Percentiles rank a stretch among this genome's conserved stretches.
Evolutionary conservation across 495 filamentous ascomycete genomes (phyloP).

Genomic region (Tuber microsphaerosporum): DNA sequence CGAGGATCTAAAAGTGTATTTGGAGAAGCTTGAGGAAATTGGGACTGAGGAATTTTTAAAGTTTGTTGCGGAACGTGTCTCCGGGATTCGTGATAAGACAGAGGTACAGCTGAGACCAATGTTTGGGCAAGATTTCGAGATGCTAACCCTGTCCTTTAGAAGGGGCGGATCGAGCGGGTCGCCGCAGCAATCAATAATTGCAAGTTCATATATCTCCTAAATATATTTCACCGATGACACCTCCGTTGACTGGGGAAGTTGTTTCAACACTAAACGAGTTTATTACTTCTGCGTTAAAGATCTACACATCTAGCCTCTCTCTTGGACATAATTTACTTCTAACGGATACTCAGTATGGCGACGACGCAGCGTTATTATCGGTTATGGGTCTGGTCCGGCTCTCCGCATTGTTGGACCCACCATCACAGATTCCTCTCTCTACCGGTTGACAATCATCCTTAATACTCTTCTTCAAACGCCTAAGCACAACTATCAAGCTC

Average conservation of each 20-base stretch:
- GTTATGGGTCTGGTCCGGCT: constrained; percentile 52
- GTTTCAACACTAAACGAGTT: constrained; percentile 45
- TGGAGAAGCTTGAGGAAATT: constrained; percentile 44
- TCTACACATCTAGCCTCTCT: constrained; percentile 44
- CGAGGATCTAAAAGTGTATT: constrained; percentile 48
- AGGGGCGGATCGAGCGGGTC: constrained; percentile 33
- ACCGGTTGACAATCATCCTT: constrained; percentile 50
- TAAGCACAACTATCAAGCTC: constrained; percentile 54
- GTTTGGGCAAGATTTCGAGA: constrained; percentile 21
- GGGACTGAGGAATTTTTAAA: constrained; percentile 44
- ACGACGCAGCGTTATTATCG: constrained; percentile 53
- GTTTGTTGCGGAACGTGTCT: constrained; percentile 36
- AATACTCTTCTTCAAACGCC: constrained; percentile 49
- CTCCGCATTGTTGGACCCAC: constrained; percentile 33
- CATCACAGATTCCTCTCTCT: constrained; percentile 42
- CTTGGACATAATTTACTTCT: constrained; percentile 38
- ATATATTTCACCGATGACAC: constrained; percentile 41
- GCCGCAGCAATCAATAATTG: constrained; percentile 50
- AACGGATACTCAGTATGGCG: constrained; percentile 54
- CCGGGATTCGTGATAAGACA: constrained; percentile 30
- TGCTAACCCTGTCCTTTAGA: constrained; percentile 32
- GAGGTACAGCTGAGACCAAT: constrained; percentile 39
- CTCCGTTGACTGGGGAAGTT: constrained; percentile 36
- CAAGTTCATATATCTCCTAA: constrained; percentile 54
- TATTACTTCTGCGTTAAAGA: constrained; percentile 47